Percentiles rank a stretch among this genome's conserved stretches.
These are phyloP conservation scores for Xylaria sp. DNA, from an alignment of 2,329 filamentous ascomycete species.

Conservation along the genomic window DNA sequence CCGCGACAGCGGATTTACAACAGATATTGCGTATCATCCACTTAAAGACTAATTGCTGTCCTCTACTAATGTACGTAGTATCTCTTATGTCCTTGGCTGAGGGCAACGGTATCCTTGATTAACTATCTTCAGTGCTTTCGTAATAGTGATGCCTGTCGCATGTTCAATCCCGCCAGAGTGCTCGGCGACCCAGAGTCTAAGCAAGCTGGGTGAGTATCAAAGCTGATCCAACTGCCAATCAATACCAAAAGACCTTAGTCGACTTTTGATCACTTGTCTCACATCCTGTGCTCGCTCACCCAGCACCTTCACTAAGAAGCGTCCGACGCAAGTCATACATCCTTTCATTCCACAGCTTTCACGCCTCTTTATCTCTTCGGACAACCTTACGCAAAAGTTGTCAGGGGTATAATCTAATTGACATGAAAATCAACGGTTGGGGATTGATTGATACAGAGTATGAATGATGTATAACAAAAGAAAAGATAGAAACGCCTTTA, in stretches of 20 bases:
- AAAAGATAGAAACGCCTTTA: constrained; percentile 11
- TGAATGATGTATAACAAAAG: constrained; percentile 9
- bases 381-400: background rate
- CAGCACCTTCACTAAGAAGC: background rate
- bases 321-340: background rate
- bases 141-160: background rate
- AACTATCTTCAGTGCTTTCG: background rate
- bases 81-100: too few species aligned
- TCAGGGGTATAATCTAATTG: constrained; percentile 28
- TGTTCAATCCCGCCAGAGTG: background rate
- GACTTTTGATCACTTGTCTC: background rate
- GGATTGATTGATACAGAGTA: constrained; percentile 5
- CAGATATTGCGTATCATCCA: too few species aligned
- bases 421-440: constrained; percentile 1
- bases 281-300: background rate
- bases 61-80: too few species aligned
- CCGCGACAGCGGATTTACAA: too few species aligned
- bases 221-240: background rate
- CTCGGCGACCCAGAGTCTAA: background rate
- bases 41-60: too few species aligned
- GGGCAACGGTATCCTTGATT: too few species aligned
- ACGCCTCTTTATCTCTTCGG: constrained; percentile 14
- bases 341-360: constrained; percentile 1
- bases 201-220: background rate
- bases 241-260: background rate